A percentile compares a stretch with the other conserved stretches of the same genome.
phyloP scores from a whole-genome alignment of 1,284 basidiomycete genomes.

The Marasmius fiardii region DNA sequence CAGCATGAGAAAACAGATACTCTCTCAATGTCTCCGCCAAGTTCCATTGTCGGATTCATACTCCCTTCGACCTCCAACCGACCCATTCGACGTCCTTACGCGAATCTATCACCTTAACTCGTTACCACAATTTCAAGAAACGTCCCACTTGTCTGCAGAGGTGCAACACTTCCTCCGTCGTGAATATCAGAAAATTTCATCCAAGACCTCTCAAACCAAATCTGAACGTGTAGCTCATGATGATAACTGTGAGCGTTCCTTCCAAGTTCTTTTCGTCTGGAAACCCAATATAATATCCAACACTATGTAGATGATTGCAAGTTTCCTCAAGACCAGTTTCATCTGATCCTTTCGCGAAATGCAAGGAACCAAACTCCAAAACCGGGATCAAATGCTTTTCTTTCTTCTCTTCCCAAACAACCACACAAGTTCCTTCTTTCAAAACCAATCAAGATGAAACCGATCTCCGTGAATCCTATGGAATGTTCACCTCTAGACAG shows the following conservation, averaged over 20 bases:
- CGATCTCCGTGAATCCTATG: conserved; percentile 19
- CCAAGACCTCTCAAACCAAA: conserved; percentile 21
- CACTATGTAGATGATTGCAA: conserved; percentile 1
- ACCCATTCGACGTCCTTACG: conserved; percentile 44
- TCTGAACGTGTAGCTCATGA: conserved; percentile 32
- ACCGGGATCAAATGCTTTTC: conserved; percentile 12
- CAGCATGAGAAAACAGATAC: conserved; percentile 33
- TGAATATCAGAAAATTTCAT: conserved; percentile 7
- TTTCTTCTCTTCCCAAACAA: neutral
- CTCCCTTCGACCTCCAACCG: conserved; percentile 44
- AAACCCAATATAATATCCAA: conserved; percentile 4
- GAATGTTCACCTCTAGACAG: conserved; percentile 20
- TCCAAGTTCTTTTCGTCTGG: conserved; percentile 14
- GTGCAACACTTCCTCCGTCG: conserved; percentile 35
- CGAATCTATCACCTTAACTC: conserved; percentile 28
- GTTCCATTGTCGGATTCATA: conserved; percentile 48
- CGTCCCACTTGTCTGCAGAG: conserved; percentile 33
- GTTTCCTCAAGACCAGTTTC: conserved; percentile 11
- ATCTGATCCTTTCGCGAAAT: conserved; percentile 20
- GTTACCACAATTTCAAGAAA: conserved; percentile 42
- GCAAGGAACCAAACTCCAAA: conserved; percentile 20
- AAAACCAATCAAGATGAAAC: conserved; percentile 6
- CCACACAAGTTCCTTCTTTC: conserved; percentile 1
- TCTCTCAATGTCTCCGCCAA: conserved; percentile 35
- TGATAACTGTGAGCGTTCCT: conserved; percentile 24